Evolutionary conservation across 306 rosid genomes (phyloP), one percentile per base, ranked within the genome.

Genomic region (Pterocarpus macrocarpus): DNA sequence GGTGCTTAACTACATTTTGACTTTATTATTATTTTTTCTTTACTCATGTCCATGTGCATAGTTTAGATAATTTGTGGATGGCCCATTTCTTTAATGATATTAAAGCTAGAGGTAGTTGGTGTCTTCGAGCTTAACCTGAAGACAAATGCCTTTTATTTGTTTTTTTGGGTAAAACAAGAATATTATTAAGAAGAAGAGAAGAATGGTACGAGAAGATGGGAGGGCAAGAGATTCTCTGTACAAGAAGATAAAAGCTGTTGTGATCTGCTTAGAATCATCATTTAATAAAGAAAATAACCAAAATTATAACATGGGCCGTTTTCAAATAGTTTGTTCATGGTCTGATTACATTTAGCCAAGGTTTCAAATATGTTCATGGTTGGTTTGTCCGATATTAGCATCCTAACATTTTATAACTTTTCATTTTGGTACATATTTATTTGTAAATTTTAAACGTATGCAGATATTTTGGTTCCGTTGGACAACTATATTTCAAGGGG

Each of bases 401-500:
- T 80, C 63, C 11, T 10, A 0, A 50, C 33, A 69, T 33, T 30
- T 67, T 50, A 17, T 41, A 35, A 33, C 4, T 36, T 22, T 66
- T 16, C 52, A 76, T 53, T 30, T 49, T 73, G 22, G 11, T 64
- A 57, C 14, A 3, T 68, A 16, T 30, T 65, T 59, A 75, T 34
- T 35, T 77, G 55, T 5, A 22, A 52, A 13, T 76, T 62, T 41
- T 71, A 30, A 75, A 72, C 49, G 7, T 64, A 4, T 78, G 77
- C 90, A 95, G 98, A 95, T 85, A 92, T 95, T 80, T 85, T 95
- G 73, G 98, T 95, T 85, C 98, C 98, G 76, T 82, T 95, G 91
- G 98, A 92, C 89, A 95, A 95, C 88, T 95, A 90, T 72, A 80
- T 95, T 79, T 95, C 98, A 45, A 90, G 98, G 80, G 98, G 97